Conservation (phyloP, 208 protist species). For the Crithidia bombi region DNA sequence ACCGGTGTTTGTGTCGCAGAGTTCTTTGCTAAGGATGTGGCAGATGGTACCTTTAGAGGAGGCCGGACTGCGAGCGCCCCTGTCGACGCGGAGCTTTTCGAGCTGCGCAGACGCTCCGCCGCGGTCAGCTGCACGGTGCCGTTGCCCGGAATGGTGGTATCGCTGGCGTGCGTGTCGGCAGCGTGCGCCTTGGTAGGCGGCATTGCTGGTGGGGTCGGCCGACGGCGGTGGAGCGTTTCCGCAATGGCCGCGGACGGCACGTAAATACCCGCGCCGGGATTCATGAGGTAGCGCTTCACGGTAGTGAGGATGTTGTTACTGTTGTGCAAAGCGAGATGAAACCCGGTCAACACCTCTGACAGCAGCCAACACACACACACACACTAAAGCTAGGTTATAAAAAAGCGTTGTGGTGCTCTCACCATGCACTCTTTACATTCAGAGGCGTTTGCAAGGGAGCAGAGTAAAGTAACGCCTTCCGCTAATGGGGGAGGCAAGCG, state of each 20-base stretch:
- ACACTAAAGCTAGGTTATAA: too few relatives aligned
- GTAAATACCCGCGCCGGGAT: conserved; percentile 41
- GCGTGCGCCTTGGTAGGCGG: neutral
- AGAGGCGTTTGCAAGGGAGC: too few relatives aligned
- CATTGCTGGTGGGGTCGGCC: conserved; percentile 7
- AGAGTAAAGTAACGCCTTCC: too few relatives aligned
- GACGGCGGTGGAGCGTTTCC: conserved; percentile 5
- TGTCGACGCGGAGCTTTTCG: neutral
- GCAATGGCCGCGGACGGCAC: conserved; percentile 35
- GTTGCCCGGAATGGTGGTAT: neutral
- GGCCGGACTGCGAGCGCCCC: neutral
- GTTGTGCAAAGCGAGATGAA: conserved; percentile 3
- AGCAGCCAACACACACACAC: too few relatives aligned
- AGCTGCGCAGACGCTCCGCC: conserved; percentile 37
- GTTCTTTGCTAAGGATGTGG: neutral
- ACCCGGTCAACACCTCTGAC: neutral
- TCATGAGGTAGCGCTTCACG: conserved; percentile 31
- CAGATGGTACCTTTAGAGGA: neutral
- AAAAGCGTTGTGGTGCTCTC: neutral
- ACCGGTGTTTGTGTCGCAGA: conserved; percentile 13
- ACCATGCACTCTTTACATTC: neutral
- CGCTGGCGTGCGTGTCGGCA: neutral
- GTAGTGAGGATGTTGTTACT: neutral
- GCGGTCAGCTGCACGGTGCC: conserved; percentile 25
- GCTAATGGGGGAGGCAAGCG: too few relatives aligned